These are phyloP conservation scores for Drechslera avenae DNA, from an alignment of 2,329 filamentous ascomycete species.

Conservation along the genomic window DNA sequence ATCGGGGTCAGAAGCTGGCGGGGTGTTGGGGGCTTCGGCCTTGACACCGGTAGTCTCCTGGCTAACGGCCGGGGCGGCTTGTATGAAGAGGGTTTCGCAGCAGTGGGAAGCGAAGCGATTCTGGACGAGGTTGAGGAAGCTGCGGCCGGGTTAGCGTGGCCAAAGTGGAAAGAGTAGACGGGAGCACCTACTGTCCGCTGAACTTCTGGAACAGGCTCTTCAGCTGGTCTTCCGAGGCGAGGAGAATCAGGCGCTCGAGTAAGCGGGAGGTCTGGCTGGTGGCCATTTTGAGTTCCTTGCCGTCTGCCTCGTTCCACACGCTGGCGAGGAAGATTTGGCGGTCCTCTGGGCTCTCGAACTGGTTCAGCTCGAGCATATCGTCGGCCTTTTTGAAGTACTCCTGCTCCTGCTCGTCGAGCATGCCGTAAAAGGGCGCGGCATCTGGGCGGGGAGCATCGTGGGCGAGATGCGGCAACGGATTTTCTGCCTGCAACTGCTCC, in stretches of 20 bases:
- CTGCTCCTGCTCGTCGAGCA: constrained; percentile 90
- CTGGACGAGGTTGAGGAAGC: constrained; percentile 84
- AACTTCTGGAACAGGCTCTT: constrained; percentile 88
- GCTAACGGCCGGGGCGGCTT: constrained; percentile 78
- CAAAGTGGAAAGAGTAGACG: neutral
- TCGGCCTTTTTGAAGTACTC: constrained; percentile 93
- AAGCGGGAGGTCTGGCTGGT: constrained; percentile 93
- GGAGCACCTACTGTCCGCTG: constrained; percentile 66
- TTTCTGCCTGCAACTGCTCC: constrained; percentile 19
- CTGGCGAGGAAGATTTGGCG: constrained; percentile 66
- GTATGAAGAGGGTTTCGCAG: constrained; percentile 89
- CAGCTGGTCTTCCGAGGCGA: constrained; percentile 79
- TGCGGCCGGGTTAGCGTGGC: constrained; percentile 35
- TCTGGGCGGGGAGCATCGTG: constrained; percentile 41
- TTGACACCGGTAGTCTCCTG: constrained; percentile 66
- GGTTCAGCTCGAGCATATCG: constrained; percentile 86
- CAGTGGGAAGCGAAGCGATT: constrained; percentile 98
- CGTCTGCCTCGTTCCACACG: constrained; percentile 83
- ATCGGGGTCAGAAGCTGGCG: constrained; percentile 55
- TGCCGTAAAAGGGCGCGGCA: constrained; percentile 84
- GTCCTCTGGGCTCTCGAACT: constrained; percentile 76
- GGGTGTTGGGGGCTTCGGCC: constrained; percentile 50
- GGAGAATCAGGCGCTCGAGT: constrained; percentile 86
- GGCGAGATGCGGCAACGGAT: constrained; percentile 30
- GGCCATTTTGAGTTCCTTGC: constrained; percentile 94